A percentile compares a stretch with the other conserved stretches of the same genome.
Conservation (phyloP, 441 rosid genomes). For the Aleurites moluccanus region DNA sequence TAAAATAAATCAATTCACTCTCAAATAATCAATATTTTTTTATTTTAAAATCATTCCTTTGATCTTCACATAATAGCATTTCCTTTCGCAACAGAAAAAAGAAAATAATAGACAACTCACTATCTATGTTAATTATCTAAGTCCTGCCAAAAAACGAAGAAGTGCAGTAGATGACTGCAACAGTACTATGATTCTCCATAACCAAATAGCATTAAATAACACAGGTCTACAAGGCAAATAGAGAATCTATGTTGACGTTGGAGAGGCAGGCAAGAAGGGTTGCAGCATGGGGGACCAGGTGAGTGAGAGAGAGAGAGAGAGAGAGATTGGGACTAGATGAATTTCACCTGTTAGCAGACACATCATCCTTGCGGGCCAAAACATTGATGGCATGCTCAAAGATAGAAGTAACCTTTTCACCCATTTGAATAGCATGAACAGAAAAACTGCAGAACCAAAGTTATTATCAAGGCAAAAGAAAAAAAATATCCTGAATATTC, state of each 20-base stretch:
- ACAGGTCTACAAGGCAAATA: neutral
- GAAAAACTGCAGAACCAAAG: conserved; percentile 61
- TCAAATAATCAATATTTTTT: neutral
- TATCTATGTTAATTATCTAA: neutral
- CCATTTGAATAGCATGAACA: conserved; percentile 94
- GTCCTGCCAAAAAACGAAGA: neutral
- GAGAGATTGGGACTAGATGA: conserved; percentile 4
- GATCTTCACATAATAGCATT: neutral
- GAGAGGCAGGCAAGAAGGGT: neutral
- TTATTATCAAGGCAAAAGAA: conserved; percentile 19
- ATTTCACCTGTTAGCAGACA: conserved; percentile 61
- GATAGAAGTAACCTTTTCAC: conserved; percentile 82
- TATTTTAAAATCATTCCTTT: neutral
- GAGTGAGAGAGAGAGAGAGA: neutral
- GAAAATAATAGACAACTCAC: neutral
- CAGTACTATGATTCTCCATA: neutral
- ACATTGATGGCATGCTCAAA: conserved; percentile 85
- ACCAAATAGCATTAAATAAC: neutral
- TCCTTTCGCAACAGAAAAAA: neutral
- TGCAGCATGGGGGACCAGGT: neutral
- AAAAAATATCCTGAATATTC: neutral
- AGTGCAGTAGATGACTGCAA: conserved; percentile 2
- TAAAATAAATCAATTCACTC: neutral
- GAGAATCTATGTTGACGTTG: neutral
- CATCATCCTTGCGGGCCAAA: conserved; percentile 74